These are phyloP conservation scores for Allium cepa DNA, from an alignment of 106 monocot genomes.

Conservation along the genomic window DNA sequence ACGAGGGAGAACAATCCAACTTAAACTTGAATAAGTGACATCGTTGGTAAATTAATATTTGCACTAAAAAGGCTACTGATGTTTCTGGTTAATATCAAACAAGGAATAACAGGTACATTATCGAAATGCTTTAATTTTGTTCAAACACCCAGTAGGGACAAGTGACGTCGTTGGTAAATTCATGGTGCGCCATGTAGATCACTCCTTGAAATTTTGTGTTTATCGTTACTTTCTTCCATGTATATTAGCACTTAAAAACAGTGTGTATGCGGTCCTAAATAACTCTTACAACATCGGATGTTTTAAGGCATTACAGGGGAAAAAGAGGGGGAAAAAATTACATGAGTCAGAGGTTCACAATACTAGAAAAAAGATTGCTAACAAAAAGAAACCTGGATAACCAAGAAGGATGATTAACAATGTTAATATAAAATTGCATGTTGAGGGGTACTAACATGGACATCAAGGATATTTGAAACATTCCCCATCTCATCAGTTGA, in stretches of 20 bases:
- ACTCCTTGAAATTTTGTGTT: background rate
- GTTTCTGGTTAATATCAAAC: too few relatives aligned
- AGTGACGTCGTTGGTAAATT: too few relatives aligned
- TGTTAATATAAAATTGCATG: background rate
- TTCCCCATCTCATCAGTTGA: slow-evolving; percentile 49
- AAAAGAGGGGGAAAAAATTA: background rate
- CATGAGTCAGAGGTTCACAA: too few relatives aligned
- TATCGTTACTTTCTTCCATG: background rate
- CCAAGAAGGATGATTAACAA: background rate
- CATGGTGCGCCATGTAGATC: too few relatives aligned
- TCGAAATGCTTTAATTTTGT: too few relatives aligned
- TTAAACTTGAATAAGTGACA: too few relatives aligned
- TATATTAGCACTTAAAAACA: too few relatives aligned
- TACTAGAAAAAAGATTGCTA: background rate
- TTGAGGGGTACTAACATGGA: slow-evolving; percentile 43
- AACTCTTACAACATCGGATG: background rate
- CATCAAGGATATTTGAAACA: slow-evolving; percentile 61
- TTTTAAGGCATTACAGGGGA: background rate
- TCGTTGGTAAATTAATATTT: too few relatives aligned
- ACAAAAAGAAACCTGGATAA: background rate
- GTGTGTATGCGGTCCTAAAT: background rate
- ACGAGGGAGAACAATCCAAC: too few relatives aligned
- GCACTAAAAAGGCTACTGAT: too few relatives aligned
- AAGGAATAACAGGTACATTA: too few relatives aligned
- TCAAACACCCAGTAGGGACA: too few relatives aligned